Conservation (phyloP, 306 rosid genomes). For the Lupinus albus region DNA sequence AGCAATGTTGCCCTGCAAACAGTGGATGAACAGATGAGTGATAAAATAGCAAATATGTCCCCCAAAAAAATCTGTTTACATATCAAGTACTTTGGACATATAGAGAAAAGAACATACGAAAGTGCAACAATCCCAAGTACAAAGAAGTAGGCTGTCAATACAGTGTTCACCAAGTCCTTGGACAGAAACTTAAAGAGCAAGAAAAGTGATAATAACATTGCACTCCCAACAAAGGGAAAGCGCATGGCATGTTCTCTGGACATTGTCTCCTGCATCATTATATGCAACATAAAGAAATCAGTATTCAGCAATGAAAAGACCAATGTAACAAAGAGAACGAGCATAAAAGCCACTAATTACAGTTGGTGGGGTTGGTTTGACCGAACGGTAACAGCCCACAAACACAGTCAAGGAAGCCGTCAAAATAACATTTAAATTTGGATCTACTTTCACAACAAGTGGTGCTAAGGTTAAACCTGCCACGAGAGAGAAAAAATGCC, state of each 20-base stretch:
- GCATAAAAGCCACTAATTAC: constrained; percentile 53
- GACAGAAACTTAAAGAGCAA: constrained; percentile 95
- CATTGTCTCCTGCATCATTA: constrained; percentile 91
- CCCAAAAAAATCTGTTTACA: constrained; percentile 1
- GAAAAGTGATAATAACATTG: constrained; percentile 93
- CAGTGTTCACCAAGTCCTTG: constrained; percentile 98
- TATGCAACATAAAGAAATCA: constrained; percentile 24
- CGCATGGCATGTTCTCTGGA: constrained; percentile 99
- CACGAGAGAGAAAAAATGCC: constrained; percentile 28
- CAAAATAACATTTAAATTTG: constrained; percentile 84
- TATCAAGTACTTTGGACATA: background rate
- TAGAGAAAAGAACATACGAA: constrained; percentile 64
- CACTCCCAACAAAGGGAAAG: constrained; percentile 99
- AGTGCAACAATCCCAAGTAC: constrained; percentile 97
- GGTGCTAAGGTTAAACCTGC: constrained; percentile 95
- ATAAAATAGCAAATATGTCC: constrained; percentile 24
- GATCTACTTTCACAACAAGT: constrained; percentile 83
- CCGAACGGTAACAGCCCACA: constrained; percentile 97
- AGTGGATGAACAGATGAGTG: constrained; percentile 35
- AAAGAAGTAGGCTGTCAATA: constrained; percentile 89
- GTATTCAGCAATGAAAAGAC: background rate
- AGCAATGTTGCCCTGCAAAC: constrained; percentile 82
- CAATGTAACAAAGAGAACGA: background rate
- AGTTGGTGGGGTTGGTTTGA: constrained; percentile 92
- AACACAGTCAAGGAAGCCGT: constrained; percentile 87